Conservation (phyloP, 78 protist species). For the Tieghemostelium lacteum region DNA sequence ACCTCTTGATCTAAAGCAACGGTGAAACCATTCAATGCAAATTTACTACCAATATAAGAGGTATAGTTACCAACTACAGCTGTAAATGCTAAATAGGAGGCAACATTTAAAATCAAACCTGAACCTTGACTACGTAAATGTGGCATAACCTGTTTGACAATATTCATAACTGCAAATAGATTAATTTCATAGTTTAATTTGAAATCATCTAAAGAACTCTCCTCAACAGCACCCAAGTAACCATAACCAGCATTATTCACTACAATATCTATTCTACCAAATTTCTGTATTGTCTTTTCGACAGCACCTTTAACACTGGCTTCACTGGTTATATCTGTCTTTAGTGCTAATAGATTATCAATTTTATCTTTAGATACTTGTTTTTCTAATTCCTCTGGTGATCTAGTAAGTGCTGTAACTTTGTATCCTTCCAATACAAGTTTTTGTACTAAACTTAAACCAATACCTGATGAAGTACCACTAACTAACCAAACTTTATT, state of each 20-base stretch:
- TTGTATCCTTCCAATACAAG: conserved; percentile 65
- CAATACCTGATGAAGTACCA: conserved; percentile 70
- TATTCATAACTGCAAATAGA: not conserved
- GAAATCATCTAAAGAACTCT: not conserved
- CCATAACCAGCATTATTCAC: too few relatives aligned
- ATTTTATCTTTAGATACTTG: too few relatives aligned
- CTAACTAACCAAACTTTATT: conserved; percentile 32
- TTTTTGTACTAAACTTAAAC: conserved; percentile 19
- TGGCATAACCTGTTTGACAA: not conserved
- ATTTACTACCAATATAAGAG: too few relatives aligned
- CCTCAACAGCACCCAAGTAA: conserved; percentile 17
- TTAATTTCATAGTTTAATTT: not conserved
- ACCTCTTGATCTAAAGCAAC: too few relatives aligned
- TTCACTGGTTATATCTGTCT: too few relatives aligned
- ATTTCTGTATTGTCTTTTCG: too few relatives aligned
- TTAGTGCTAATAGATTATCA: too few relatives aligned
- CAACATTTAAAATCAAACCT: not conserved
- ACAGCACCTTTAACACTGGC: too few relatives aligned
- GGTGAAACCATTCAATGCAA: too few relatives aligned
- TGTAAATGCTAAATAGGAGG: not conserved
- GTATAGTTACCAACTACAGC: too few relatives aligned
- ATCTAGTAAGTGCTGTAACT: conserved; percentile 47
- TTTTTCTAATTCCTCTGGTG: too few relatives aligned
- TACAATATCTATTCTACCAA: too few relatives aligned
- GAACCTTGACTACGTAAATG: not conserved